Evolutionary conservation across 2,329 filamentous ascomycete genomes (phyloP).

Genomic region (Colletotrichum sp.): DNA sequence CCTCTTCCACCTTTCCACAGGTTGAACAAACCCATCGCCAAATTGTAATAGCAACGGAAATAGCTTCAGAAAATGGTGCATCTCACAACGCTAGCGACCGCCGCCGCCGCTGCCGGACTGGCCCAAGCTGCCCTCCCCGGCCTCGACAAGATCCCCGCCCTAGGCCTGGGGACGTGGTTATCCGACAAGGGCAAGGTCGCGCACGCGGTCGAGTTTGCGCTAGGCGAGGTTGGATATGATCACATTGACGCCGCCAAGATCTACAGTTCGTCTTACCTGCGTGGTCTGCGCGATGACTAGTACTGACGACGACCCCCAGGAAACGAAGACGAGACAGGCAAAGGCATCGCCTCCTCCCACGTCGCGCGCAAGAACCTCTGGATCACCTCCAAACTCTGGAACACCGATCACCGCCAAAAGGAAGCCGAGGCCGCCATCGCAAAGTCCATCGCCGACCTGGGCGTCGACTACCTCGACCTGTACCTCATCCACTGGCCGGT

Average conservation of each 20-base stretch:
- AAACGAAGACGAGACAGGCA: slow-evolving; percentile 58
- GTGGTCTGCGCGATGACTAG: too few relatives aligned
- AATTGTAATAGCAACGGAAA: neutral
- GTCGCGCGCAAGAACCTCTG: slow-evolving; percentile 53
- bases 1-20: accelerated
- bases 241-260: slow-evolving; percentile 62
- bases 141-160: neutral
- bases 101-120: neutral
- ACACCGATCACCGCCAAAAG: slow-evolving; percentile 44
- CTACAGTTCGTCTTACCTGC: slow-evolving; percentile 38
- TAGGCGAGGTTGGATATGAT: slow-evolving; percentile 49
- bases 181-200: slow-evolving; percentile 62
- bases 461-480: slow-evolving; percentile 55
- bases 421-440: slow-evolving; percentile 43
- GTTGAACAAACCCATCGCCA: accelerated
- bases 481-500: slow-evolving; percentile 53
- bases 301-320: slow-evolving; percentile 23
- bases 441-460: slow-evolving; percentile 51
- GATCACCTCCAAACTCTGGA: slow-evolving; percentile 74
- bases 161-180: slow-evolving; percentile 63
- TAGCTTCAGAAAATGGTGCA: neutral
- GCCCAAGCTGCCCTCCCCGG: slow-evolving; percentile 3
- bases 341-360: slow-evolving; percentile 49
- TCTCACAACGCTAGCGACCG: neutral
- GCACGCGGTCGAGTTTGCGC: slow-evolving; percentile 61